Conservation (phyloP, 2,329 filamentous ascomycete species). For the Aspergillus unguis region DNA sequence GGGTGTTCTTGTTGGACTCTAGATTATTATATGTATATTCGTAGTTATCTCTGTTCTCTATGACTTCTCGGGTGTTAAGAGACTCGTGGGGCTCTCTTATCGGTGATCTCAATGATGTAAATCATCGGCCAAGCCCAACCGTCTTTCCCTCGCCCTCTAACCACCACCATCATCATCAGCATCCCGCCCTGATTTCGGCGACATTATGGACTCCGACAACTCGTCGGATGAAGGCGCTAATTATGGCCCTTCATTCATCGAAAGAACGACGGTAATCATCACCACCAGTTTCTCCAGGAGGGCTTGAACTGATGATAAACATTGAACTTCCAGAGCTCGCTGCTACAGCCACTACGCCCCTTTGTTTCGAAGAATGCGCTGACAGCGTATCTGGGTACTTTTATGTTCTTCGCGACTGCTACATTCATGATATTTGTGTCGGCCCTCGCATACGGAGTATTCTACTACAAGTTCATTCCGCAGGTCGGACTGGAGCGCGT, state of each 20-base stretch:
- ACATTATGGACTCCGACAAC: conserved; percentile 18
- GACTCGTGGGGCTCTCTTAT: background rate
- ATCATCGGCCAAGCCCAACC: background rate
- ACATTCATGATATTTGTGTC: conserved; percentile 57
- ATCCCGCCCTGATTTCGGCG: background rate
- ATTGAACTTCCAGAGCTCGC: conserved; percentile 45
- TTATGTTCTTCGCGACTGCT: conserved; percentile 53
- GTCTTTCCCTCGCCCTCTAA: background rate
- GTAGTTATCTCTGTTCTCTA: background rate
- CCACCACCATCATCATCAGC: background rate
- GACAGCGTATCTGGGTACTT: conserved; percentile 61
- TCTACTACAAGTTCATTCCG: conserved; percentile 68
- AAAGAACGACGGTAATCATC: conserved; percentile 17
- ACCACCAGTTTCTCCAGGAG: background rate
- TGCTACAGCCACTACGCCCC: conserved; percentile 53
- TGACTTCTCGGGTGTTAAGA: background rate
- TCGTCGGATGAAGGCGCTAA: conserved; percentile 11
- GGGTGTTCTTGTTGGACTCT: conserved; percentile 1
- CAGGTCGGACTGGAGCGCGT: conserved; percentile 60
- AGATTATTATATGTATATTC: background rate
- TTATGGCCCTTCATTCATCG: conserved; percentile 8
- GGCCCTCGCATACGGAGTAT: conserved; percentile 59
- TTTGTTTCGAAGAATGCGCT: conserved; percentile 61
- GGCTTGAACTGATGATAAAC: conserved; percentile 17
- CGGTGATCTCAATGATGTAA: background rate